Evolutionary conservation across 2,329 filamentous ascomycete genomes (phyloP).

Genomic region (Phyllosticta citriasiana): DNA sequence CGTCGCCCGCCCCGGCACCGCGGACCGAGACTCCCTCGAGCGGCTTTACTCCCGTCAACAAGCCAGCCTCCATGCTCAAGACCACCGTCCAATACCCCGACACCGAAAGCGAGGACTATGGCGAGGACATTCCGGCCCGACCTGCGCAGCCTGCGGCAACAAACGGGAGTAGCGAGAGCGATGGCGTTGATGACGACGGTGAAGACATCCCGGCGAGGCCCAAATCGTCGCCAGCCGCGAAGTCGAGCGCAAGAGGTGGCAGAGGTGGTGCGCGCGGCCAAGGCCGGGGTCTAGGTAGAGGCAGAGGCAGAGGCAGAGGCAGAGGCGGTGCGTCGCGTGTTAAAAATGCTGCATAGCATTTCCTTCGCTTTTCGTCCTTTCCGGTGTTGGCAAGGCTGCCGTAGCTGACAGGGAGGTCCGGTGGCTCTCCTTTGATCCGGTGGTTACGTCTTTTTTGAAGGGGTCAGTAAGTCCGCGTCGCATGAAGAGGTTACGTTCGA

Average conservation of each 20-base stretch:
- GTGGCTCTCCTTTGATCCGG: not conserved
- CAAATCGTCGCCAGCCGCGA: not conserved
- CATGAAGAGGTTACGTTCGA: no score
- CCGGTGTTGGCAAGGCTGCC: not conserved
- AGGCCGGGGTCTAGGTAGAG: no score
- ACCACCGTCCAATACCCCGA: slow-evolving; percentile 4
- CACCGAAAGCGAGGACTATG: slow-evolving; percentile 8
- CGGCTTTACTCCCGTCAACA: slow-evolving; percentile 15
- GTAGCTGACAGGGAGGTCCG: not conserved
- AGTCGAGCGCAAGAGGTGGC: not conserved
- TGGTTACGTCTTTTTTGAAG: not conserved
- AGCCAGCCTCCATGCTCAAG: not conserved
- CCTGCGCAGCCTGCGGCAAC: not conserved
- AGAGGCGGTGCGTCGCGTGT: not conserved
- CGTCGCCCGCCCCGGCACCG: slow-evolving; percentile 12
- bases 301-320: not conserved
- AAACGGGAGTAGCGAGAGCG: not conserved
- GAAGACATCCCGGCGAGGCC: not conserved
- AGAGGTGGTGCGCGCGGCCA: not conserved
- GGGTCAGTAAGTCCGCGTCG: no score
- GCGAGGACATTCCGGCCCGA: slow-evolving; percentile 23
- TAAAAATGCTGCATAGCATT: not conserved
- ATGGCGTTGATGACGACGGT: not conserved
- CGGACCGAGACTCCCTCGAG: slow-evolving; percentile 11
- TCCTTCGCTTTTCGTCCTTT: not conserved